Conservation (phyloP, 345 rosid genomes). For the Acer yangbiense region DNA sequence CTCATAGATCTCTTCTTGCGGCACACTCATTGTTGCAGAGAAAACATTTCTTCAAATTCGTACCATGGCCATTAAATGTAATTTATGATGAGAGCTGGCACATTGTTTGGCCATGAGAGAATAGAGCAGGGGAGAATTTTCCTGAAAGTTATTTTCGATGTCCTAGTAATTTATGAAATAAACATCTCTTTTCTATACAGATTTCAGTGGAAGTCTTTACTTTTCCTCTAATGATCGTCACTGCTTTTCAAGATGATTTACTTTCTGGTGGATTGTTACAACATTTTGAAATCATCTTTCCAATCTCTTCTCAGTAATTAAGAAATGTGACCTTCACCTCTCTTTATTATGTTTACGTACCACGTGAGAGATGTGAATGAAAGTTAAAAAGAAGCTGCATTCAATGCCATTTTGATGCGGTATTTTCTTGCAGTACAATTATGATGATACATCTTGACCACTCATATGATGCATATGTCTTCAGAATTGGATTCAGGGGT, state of each 20-base stretch:
- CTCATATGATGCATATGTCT: neutral
- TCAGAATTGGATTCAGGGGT: neutral
- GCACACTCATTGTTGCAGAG: slow-evolving; percentile 29
- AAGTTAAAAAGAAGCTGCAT: too few species aligned
- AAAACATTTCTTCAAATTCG: slow-evolving; percentile 27
- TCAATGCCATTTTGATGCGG: too few species aligned
- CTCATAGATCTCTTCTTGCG: slow-evolving; percentile 25
- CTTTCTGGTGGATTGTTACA: neutral
- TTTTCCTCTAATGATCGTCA: neutral
- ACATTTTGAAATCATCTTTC: neutral
- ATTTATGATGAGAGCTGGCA: slow-evolving; percentile 37
- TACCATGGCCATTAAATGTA: slow-evolving; percentile 24
- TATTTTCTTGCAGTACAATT: too few species aligned
- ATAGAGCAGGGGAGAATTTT: slow-evolving; percentile 19
- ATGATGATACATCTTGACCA: slow-evolving; percentile 6
- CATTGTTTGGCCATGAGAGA: slow-evolving; percentile 22
- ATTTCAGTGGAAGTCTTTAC: slow-evolving; percentile 5
- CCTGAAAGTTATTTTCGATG: slow-evolving; percentile 16
- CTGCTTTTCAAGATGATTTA: slow-evolving; percentile 4
- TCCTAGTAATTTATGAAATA: slow-evolving; percentile 23
- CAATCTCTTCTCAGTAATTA: neutral
- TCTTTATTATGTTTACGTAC: neutral
- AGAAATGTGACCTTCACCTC: neutral
- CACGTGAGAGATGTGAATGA: neutral
- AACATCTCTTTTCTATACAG: slow-evolving; percentile 10